Conservation (phyloP, 371 early-diverging fungal genomes). For the Apophysomyces sp. region DNA sequence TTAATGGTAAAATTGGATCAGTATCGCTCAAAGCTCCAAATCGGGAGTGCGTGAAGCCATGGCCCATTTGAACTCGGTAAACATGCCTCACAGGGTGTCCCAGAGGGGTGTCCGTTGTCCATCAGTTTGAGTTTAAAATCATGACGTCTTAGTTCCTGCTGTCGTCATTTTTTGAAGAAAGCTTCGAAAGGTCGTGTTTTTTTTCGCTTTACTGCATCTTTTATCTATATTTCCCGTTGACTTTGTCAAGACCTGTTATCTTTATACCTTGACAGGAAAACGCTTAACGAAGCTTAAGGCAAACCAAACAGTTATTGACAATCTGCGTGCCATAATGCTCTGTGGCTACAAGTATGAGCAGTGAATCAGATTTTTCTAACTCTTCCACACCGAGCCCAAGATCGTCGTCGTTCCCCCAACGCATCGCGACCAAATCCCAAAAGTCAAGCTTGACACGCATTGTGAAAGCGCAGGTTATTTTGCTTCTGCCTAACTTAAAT, state of each 20-base stretch:
- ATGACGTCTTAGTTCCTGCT: too few relatives aligned
- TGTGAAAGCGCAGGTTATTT: constrained; percentile 62
- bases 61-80: too few relatives aligned
- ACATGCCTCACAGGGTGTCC: too few relatives aligned
- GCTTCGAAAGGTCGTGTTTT: background rate
- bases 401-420: constrained; percentile 16
- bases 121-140: too few relatives aligned
- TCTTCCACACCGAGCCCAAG: constrained; percentile 23
- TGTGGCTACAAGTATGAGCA: constrained; percentile 33
- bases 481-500: constrained; percentile 55
- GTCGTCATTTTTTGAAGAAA: too few relatives aligned
- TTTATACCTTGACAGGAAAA: background rate
- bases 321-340: constrained; percentile 11
- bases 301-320: constrained; percentile 1
- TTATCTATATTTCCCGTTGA: background rate
- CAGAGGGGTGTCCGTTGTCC: too few relatives aligned
- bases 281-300: constrained; percentile 1
- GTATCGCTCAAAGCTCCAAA: too few relatives aligned
- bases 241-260: background rate
- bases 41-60: too few relatives aligned
- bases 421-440: constrained; percentile 26
- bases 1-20: too few relatives aligned
- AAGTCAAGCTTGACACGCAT: constrained; percentile 54
- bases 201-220: background rate
- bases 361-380: constrained; percentile 34